Percentiles rank a stretch among this genome's conserved stretches.
phyloP scores from a whole-genome alignment of 169 alveolate species.

The Plasmodium coatneyi region DNA sequence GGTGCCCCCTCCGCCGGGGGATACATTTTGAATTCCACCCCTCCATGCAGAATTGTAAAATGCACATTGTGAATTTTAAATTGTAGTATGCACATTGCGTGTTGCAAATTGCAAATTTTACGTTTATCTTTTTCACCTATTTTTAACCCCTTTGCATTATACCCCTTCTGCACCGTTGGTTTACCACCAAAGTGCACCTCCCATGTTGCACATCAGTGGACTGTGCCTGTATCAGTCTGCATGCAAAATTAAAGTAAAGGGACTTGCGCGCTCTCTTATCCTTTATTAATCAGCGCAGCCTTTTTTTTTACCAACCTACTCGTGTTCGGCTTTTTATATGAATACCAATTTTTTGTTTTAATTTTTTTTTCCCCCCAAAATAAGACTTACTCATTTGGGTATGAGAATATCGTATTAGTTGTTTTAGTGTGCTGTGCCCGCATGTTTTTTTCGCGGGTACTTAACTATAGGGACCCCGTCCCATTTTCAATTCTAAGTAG shows the following conservation, averaged over 20 bases:
- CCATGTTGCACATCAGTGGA: neutral
- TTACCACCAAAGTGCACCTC: neutral
- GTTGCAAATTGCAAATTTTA: neutral
- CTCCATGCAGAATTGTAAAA: neutral
- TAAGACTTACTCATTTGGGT: neutral
- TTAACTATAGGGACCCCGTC: neutral
- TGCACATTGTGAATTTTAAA: neutral
- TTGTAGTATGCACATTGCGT: neutral
- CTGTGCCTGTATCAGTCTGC: neutral
- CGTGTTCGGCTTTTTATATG: neutral
- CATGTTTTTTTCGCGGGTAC: neutral
- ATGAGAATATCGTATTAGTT: neutral
- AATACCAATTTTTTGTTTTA: conserved; percentile 2
- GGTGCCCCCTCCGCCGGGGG: neutral
- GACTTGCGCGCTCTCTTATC: neutral
- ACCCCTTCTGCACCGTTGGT: neutral
- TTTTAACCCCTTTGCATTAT: neutral
- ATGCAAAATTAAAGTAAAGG: neutral
- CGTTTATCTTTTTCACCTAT: neutral
- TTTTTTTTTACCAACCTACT: neutral
- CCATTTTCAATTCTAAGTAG: neutral
- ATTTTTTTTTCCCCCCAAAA: neutral
- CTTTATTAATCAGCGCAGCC: neutral
- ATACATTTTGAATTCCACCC: neutral
- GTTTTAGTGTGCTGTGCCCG: neutral